A percentile compares a stretch with the other conserved stretches of the same genome.
phyloP scores from a whole-genome alignment of 768 basidiomycete species.

The Omphalotus guepiniiformis region DNA sequence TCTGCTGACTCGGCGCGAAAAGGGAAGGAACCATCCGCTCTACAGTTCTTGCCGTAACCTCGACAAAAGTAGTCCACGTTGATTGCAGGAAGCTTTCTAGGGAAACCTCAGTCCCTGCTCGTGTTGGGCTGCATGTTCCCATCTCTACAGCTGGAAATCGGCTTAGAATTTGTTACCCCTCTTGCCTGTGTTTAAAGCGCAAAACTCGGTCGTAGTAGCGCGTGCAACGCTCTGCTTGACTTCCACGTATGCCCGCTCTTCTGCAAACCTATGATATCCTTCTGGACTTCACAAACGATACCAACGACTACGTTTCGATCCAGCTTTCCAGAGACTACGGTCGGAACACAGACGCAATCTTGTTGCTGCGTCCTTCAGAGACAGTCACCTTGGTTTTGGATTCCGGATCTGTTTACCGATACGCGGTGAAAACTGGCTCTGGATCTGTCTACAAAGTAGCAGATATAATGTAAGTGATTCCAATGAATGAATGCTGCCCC shows the following conservation, averaged over 20 bases:
- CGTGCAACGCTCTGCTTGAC: conserved; percentile 31
- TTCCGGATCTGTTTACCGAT: conserved; percentile 64
- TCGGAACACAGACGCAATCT: conserved; percentile 45
- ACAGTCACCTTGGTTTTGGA: conserved; percentile 64
- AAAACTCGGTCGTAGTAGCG: conserved; percentile 5
- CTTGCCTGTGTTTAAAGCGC: conserved; percentile 9
- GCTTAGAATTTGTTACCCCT: conserved; percentile 11
- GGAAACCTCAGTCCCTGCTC: background rate
- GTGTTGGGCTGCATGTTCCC: conserved; percentile 6
- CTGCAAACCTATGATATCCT: conserved; percentile 60
- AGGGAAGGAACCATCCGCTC: conserved; percentile 1
- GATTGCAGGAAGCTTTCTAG: conserved; percentile 18
- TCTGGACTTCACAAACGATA: conserved; percentile 69
- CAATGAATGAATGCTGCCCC: conserved; percentile 4
- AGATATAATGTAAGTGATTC: conserved; percentile 57
- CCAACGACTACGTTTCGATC: conserved; percentile 56
- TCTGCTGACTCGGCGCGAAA: background rate
- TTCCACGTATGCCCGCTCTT: conserved; percentile 50
- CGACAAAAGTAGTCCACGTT: conserved; percentile 25
- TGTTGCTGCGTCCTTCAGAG: conserved; percentile 59
- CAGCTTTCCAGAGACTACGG: conserved; percentile 66
- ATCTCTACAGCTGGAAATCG: conserved; percentile 10
- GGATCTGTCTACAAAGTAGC: conserved; percentile 41
- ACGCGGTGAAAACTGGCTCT: conserved; percentile 60
- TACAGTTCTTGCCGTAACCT: conserved; percentile 11